Evolutionary conservation across 768 basidiomycete genomes (phyloP), one percentile per base, ranked within the genome.

Genomic region (Dentipellis fragilis): DNA sequence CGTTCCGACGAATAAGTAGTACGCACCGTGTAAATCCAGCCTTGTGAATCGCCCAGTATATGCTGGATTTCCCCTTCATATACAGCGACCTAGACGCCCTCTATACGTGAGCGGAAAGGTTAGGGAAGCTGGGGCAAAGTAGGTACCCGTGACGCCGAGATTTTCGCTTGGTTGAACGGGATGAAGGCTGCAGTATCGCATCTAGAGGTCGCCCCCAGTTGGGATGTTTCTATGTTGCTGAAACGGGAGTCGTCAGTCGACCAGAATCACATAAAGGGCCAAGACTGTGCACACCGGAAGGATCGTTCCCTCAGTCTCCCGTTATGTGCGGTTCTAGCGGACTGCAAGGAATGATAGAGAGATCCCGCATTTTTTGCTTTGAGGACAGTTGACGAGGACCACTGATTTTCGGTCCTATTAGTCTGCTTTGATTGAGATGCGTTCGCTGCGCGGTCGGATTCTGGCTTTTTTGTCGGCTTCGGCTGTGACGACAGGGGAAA

Each of bases 401-500:
- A 29, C 29, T 29, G 29, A 6, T 3, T 29, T 29, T 29, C 29
- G 29, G 29, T 6, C 6, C 6, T 29, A 29, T 29, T 29, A 6
- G 3, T 29, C 29, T 29, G 29, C 29, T 29, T 29, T 29, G 29
- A 29, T 3, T 6, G 29, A 29, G 29, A 3, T 29, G 29, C 29
- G 29, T 6, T 29, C 6, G 29, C 42, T 45, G 9, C 14, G 9
- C 40, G 40, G 16, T 42, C 17, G 40, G 12, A 42, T 14, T 14
- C 11, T 42, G n/a, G n/a, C 42, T n/a, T n/a, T 45, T 29, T 29
- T 29, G 29, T 6, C 6, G 29, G 6, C 29, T 36, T 51, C 10
- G 55, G 42, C 49, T 38, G 54, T 10, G 63, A 65, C 6, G 64
- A 58, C n/a, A 55, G 45, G n/a, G 65, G 58, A 54, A 66, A 66